Evolutionary conservation across 768 basidiomycete species (phyloP).

Genomic region (Inosperma sp.): DNA sequence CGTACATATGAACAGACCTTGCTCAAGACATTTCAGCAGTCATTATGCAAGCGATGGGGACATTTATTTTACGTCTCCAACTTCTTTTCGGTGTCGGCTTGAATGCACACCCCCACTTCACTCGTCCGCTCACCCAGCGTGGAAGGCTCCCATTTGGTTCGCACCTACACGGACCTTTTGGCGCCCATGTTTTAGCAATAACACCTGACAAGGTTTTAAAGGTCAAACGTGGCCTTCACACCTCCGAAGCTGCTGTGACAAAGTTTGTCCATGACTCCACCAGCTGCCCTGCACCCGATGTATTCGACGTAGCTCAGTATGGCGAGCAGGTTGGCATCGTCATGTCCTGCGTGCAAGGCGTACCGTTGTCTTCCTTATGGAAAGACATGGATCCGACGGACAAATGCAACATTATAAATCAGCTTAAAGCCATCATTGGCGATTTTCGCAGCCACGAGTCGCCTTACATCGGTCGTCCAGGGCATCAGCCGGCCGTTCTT

Average conservation of each 20-base stretch:
- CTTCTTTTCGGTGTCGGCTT: not conserved
- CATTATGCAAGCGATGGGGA: constrained; percentile 1
- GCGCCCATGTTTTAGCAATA: not conserved
- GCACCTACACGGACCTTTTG: not conserved
- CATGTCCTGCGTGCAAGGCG: no score
- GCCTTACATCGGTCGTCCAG: no score
- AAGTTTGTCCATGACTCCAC: not conserved
- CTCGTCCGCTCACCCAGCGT: not conserved
- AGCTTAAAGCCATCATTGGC: no score
- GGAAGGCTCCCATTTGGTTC: not conserved
- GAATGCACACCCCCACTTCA: not conserved
- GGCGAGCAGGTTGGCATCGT: not conserved
- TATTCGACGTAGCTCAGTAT: not conserved
- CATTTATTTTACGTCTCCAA: not conserved
- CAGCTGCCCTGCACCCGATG: not conserved
- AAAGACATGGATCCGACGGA: no score
- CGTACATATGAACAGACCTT: not conserved
- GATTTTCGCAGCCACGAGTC: no score
- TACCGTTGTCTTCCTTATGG: no score
- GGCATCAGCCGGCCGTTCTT: no score
- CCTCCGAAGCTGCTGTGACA: not conserved
- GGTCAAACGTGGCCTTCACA: not conserved
- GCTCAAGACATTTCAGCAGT: not conserved
- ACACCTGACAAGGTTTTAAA: not conserved
- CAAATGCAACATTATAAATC: no score